Evolutionary conservation across 495 filamentous ascomycete genomes (phyloP).

Genomic region (Apodospora peruviana): DNA sequence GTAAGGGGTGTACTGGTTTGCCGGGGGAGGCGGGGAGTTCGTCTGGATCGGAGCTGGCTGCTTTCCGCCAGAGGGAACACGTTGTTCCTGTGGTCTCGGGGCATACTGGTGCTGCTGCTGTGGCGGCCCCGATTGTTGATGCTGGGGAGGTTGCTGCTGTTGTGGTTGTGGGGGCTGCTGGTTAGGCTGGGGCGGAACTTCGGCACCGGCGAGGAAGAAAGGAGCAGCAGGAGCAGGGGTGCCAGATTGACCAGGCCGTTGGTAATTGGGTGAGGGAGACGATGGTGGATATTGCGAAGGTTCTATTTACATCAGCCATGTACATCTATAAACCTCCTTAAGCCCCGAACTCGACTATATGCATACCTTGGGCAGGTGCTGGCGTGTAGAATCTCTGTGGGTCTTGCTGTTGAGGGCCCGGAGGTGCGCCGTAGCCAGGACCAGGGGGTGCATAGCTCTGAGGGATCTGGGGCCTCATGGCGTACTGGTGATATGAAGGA

Average conservation of each 20-base stretch:
- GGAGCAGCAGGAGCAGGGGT: conserved; percentile 38
- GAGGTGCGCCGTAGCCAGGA: conserved; percentile 3
- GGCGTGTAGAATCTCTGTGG: conserved; percentile 69
- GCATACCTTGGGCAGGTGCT: conserved; percentile 37
- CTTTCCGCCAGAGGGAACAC: conserved; percentile 34
- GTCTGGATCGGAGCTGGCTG: conserved; percentile 44
- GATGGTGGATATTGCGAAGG: conserved; percentile 37
- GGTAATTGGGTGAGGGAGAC: conserved; percentile 44
- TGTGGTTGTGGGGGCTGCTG: conserved; percentile 22
- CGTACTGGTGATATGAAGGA: conserved; percentile 59
- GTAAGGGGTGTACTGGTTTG: conserved; percentile 36
- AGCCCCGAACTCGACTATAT: conserved; percentile 18
- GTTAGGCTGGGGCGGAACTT: conserved; percentile 32
- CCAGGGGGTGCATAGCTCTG: conserved; percentile 56
- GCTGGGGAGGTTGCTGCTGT: conserved; percentile 31
- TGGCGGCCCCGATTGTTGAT: conserved; percentile 26
- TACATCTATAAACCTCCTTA: conserved; percentile 17
- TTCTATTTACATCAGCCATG: conserved; percentile 27
- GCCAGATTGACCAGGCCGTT: conserved; percentile 29
- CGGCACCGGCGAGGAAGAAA: conserved; percentile 42
- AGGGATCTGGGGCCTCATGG: conserved; percentile 54
- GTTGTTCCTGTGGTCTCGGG: conserved; percentile 27
- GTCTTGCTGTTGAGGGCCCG: conserved; percentile 49
- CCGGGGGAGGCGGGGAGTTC: conserved; percentile 35
- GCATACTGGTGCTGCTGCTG: conserved; percentile 33